Conservation (phyloP, 176 grass and related monocot genomes). For the Dendrocalamus sinicus region DNA sequence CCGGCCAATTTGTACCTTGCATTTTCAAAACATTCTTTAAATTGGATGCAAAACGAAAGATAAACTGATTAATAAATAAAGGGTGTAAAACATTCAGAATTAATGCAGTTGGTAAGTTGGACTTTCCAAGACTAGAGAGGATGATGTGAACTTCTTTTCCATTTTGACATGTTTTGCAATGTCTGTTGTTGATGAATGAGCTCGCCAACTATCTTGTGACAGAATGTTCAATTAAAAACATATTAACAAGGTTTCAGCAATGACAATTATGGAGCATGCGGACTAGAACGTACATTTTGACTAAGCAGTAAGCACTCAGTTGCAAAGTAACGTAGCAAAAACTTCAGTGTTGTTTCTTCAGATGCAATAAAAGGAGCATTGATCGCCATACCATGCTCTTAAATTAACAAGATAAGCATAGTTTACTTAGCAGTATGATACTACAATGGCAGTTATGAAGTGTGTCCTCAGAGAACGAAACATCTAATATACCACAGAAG, state of each 20-base stretch:
- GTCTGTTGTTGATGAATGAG: conserved; percentile 1
- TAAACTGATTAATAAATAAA: conserved; percentile 2
- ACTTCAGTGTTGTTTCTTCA: neutral
- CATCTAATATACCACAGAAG: neutral
- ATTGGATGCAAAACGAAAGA: neutral
- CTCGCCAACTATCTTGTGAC: neutral
- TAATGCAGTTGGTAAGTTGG: neutral
- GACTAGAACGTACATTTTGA: neutral
- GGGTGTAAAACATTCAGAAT: neutral
- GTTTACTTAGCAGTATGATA: conserved; percentile 19
- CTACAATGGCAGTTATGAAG: neutral
- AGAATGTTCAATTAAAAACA: neutral
- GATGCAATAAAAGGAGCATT: neutral
- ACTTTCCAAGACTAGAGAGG: neutral
- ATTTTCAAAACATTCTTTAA: neutral
- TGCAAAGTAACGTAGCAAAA: conserved; percentile 36
- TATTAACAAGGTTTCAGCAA: neutral
- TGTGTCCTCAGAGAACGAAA: neutral
- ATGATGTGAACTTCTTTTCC: neutral
- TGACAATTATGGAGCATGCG: neutral
- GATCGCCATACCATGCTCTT: neutral
- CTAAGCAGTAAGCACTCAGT: neutral
- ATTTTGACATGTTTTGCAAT: neutral
- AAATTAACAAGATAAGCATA: neutral
- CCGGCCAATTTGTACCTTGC: neutral